These are phyloP conservation scores for Seiridium cupressi DNA, from an alignment of 2,329 filamentous ascomycete genomes.

Conservation along the genomic window DNA sequence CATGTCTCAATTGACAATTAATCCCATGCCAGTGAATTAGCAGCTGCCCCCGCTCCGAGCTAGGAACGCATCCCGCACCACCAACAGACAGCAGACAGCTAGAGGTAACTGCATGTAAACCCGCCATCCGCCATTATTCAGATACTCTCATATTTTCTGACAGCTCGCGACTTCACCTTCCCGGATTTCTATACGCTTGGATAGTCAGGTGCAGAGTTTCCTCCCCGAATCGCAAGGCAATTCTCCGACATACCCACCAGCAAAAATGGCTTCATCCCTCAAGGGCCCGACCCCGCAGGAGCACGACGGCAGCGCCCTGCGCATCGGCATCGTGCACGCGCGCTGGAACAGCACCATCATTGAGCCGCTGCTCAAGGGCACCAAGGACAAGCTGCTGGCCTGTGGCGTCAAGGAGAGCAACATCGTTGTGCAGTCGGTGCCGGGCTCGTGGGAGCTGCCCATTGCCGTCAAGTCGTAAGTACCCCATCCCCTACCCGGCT, in stretches of 20 bases:
- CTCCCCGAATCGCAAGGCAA: too few species aligned
- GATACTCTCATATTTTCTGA: not conserved
- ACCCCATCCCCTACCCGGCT: constrained; percentile 11
- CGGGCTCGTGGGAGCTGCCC: constrained; percentile 92
- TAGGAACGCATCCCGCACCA: not conserved
- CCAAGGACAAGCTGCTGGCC: constrained; percentile 72
- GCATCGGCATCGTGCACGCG: constrained; percentile 93
- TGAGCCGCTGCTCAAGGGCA: constrained; percentile 76
- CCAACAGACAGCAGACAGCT: not conserved
- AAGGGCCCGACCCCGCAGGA: constrained; percentile 57
- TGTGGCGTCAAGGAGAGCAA: constrained; percentile 85
- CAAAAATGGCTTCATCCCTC: constrained; percentile 41
- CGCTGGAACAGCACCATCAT: constrained; percentile 93
- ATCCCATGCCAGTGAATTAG: not conserved
- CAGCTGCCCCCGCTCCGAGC: not conserved
- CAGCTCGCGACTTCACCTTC: not conserved
- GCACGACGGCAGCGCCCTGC: constrained; percentile 69
- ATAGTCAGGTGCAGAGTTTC: too few species aligned
- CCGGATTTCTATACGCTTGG: too few species aligned
- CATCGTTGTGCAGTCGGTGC: constrained; percentile 85
- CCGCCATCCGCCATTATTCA: not conserved
- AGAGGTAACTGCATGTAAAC: not conserved
- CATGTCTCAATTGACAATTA: too few species aligned
- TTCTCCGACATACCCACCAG: not conserved
- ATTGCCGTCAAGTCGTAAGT: constrained; percentile 80